Conservation (phyloP, 129 eudicot species). For the Centrapalus pauciflorus region DNA sequence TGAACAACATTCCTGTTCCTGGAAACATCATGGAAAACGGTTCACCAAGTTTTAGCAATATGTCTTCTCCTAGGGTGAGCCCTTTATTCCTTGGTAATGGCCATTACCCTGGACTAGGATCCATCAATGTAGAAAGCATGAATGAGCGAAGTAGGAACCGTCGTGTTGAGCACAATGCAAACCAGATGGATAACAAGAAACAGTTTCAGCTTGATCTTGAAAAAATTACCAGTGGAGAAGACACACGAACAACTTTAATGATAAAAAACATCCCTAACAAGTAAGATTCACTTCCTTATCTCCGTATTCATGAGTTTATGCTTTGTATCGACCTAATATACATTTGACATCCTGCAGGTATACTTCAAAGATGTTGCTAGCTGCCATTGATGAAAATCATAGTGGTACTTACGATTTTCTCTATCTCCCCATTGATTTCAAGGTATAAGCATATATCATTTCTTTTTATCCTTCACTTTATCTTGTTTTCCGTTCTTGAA, state of each 20-base stretch:
- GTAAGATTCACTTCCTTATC: constrained; percentile 29
- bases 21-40: constrained; percentile 50
- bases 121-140: constrained; percentile 31
- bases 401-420: constrained; percentile 87
- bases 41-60: constrained; percentile 49
- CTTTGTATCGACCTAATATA: not conserved
- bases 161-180: constrained; percentile 39
- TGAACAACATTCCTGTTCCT: constrained; percentile 18
- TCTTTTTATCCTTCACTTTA: not conserved
- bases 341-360: constrained; percentile 43
- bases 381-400: constrained; percentile 82
- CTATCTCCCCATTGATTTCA: constrained; percentile 88
- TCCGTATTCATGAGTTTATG: not conserved
- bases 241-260: constrained; percentile 84
- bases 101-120: constrained; percentile 36
- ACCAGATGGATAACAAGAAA: constrained; percentile 64
- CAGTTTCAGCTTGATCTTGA: constrained; percentile 83
- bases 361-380: constrained; percentile 92
- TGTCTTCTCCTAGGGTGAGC: constrained; percentile 44
- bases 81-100: constrained; percentile 50
- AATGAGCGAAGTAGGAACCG: constrained; percentile 35
- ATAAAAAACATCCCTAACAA: constrained; percentile 95
- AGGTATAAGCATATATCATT: constrained; percentile 36
- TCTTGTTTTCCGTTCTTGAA: not conserved
- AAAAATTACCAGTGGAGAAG: constrained; percentile 68